These are phyloP conservation scores for Stagonosporopsis cucurbitacearum DNA, from an alignment of 2,329 filamentous ascomycete genomes.

Conservation along the genomic window DNA sequence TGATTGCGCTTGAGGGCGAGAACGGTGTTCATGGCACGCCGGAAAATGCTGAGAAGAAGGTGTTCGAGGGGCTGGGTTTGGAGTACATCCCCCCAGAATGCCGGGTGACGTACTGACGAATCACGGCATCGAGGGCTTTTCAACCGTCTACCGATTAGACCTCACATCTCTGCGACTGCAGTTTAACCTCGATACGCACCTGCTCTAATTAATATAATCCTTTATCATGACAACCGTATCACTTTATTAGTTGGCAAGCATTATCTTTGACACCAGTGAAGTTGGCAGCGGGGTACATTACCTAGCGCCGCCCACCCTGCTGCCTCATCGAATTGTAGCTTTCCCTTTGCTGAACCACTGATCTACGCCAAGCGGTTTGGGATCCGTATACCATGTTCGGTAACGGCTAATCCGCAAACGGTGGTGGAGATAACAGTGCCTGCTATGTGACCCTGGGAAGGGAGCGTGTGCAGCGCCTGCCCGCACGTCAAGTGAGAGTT, in stretches of 20 bases:
- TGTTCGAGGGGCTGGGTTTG: slow-evolving; percentile 79
- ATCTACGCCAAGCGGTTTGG: slow-evolving; percentile 30
- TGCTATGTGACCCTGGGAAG: slow-evolving; percentile 32
- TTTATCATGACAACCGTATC: neutral
- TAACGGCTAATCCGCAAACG: slow-evolving; percentile 34
- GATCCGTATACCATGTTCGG: slow-evolving; percentile 44
- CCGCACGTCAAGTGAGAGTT: neutral
- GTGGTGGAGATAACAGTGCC: slow-evolving; percentile 23
- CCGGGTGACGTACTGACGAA: slow-evolving; percentile 53
- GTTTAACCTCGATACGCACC: neutral
- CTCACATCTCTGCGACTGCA: neutral
- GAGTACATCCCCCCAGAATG: slow-evolving; percentile 52
- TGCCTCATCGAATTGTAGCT: slow-evolving; percentile 5
- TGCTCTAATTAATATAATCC: neutral
- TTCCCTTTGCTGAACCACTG: neutral
- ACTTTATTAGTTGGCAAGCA: neutral
- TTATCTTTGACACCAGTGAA: neutral
- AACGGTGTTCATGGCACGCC: slow-evolving; percentile 59
- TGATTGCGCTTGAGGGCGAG: slow-evolving; percentile 69
- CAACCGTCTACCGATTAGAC: neutral
- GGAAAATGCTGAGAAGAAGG: slow-evolving; percentile 75
- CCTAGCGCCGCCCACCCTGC: neutral
- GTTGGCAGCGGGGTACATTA: slow-evolving; percentile 7
- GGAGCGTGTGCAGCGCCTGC: slow-evolving; percentile 12
- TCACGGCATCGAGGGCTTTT: neutral